Evolutionary conservation across 148 eudicot genomes (phyloP), one percentile per base, ranked within the genome.

Genomic region (Camellia lanceoleosa): DNA sequence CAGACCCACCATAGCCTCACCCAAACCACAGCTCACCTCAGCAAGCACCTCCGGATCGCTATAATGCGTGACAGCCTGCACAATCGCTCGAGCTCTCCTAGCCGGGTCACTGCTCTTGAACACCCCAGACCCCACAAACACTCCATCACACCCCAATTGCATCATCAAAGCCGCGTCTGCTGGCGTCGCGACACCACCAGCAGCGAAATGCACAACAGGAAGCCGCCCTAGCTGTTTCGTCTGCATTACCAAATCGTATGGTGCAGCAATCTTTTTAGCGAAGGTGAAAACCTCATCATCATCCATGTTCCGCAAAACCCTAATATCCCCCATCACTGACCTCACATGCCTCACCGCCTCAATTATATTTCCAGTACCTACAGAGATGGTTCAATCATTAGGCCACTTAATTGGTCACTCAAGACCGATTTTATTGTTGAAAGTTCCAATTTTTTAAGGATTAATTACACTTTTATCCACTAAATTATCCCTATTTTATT

Each of bases 161-260:
- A 92, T 94, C 98, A 94, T 92, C 82, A 94, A 65, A 4, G 98
- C 98, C 0, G 98, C 98, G 73, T 92, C 97, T 0, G 97, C 97
- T 7, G 98, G 98, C 0, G 98, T 94, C 7, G 91, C 89, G 41
- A 94, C 95, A 6, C 98, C 98, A 0, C 98, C 98, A 0, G 98
- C 97, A 0, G 94, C 98, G 62, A 92, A 94, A 8, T 94, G 98
- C 46, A 94, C 93, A 67, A 92, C 98, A 4, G 98, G 98, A 30
- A 94, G 81, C 89, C 98, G 72, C 5, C 97, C 92, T 64, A 92
- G 84, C 80, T 92, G 98, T 87, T 94, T 94, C 5, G 93, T 88
- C 88, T 94, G 97, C 87, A 90, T 90, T 56, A 89, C 94, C 18
- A 92, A 73, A 71, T 92, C 93, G 74, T 89, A 92, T 1, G 98